A percentile compares a stretch with the other conserved stretches of the same genome.
phyloP scores from a whole-genome alignment of 164 flowering plant species.

The Sedum album region DNA sequence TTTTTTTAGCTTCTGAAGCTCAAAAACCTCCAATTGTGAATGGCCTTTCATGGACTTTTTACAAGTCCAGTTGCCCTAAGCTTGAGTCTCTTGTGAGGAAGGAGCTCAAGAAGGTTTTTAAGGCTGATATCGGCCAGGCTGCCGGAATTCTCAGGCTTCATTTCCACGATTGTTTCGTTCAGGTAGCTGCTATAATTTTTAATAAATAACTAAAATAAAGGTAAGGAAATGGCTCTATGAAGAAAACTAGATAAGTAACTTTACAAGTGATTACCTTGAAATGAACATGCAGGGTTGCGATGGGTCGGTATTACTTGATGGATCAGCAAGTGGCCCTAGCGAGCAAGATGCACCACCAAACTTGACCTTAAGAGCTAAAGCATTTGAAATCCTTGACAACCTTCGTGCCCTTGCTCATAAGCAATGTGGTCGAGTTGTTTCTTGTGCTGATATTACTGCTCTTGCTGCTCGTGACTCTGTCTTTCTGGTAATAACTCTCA shows the following conservation, averaged over 20 bases:
- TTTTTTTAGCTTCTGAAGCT: slow-evolving; percentile 10
- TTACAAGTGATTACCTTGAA: neutral
- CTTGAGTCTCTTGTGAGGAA: slow-evolving; percentile 42
- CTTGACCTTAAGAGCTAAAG: slow-evolving; percentile 24
- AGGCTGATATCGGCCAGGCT: slow-evolving; percentile 45
- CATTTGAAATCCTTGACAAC: slow-evolving; percentile 33
- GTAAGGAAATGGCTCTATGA: no score
- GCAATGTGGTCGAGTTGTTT: slow-evolving; percentile 37
- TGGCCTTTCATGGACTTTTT: slow-evolving; percentile 55
- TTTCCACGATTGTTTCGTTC: slow-evolving; percentile 74
- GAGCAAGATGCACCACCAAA: slow-evolving; percentile 43
- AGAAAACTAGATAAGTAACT: neutral
- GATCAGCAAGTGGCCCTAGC: slow-evolving; percentile 45
- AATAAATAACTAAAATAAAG: no score
- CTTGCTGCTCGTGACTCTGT: slow-evolving; percentile 58
- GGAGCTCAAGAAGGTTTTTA: slow-evolving; percentile 36
- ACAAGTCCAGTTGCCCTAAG: slow-evolving; percentile 41
- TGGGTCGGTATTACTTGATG: slow-evolving; percentile 49
- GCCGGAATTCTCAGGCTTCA: slow-evolving; percentile 69
- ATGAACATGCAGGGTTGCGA: slow-evolving; percentile 45
- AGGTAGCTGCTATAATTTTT: slow-evolving; percentile 26
- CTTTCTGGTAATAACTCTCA: slow-evolving; percentile 21
- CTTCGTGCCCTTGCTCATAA: slow-evolving; percentile 25
- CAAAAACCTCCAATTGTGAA: slow-evolving; percentile 22
- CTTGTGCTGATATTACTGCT: slow-evolving; percentile 47